phyloP scores from a whole-genome alignment of 2,329 filamentous ascomycete species.

The Ophiosphaerella narmari region DNA sequence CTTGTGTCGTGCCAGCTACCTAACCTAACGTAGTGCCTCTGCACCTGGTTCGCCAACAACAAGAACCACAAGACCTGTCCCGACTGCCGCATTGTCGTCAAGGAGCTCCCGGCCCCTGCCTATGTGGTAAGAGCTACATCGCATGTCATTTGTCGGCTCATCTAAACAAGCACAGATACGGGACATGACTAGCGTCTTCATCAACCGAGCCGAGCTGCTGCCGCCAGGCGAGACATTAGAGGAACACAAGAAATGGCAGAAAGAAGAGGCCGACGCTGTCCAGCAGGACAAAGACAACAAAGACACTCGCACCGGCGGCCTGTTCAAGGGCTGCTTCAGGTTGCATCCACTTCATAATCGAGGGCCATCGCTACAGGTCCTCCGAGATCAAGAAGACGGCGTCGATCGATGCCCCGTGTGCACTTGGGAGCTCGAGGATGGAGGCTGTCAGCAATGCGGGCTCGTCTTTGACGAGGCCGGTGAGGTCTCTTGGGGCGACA shows the following conservation, averaged over 20 bases:
- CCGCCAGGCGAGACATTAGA: constrained; percentile 66
- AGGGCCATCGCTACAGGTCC: constrained; percentile 43
- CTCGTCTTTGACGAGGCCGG: constrained; percentile 56
- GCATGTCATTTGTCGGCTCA: background rate
- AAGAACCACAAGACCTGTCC: constrained; percentile 68
- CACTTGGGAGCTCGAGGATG: constrained; percentile 66
- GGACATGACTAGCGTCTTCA: constrained; percentile 67
- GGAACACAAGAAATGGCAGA: constrained; percentile 62
- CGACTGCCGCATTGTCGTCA: constrained; percentile 66
- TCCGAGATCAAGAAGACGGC: constrained; percentile 63
- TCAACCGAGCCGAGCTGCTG: constrained; percentile 63
- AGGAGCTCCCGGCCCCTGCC: constrained; percentile 64
- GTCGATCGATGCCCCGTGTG: constrained; percentile 67
- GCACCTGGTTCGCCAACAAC: constrained; percentile 60
- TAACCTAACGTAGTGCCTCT: constrained; percentile 56
- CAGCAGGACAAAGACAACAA: constrained; percentile 63
- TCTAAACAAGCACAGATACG: constrained; percentile 56
- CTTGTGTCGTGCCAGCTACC: constrained; percentile 14
- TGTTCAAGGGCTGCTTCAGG: constrained; percentile 67
- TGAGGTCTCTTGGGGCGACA: constrained; percentile 44
- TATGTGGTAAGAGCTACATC: constrained; percentile 58
- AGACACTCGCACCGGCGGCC: constrained; percentile 56
- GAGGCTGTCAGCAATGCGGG: constrained; percentile 60
- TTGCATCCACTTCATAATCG: constrained; percentile 22
- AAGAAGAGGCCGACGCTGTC: constrained; percentile 63